Evolutionary conservation across 305 asterid species (phyloP).

Genomic region (Nicotiana rustica): DNA sequence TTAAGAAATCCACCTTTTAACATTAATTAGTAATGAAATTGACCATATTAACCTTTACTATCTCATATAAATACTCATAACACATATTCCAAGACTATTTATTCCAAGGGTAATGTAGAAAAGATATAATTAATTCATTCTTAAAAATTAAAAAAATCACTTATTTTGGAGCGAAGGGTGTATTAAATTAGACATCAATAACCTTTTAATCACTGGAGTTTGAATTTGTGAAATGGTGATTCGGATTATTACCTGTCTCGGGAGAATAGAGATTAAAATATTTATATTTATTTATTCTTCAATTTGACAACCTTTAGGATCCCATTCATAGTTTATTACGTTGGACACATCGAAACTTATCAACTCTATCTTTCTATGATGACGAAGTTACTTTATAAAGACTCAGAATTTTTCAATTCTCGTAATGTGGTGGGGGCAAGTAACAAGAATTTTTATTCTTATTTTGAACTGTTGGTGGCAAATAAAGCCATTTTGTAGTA

Average conservation of each 20-base stretch:
- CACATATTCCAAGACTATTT: no score
- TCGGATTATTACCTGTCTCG: not conserved
- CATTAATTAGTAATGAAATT: no score
- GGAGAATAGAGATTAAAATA: no score
- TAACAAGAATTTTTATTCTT: not conserved
- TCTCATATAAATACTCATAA: no score
- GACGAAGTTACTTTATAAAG: not conserved
- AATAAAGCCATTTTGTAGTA: not conserved
- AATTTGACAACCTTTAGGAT: not conserved
- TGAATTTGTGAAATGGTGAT: not conserved
- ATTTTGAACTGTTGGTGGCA: not conserved
- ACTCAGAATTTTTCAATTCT: not conserved
- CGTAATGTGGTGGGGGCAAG: not conserved
- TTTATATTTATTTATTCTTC: not conserved
- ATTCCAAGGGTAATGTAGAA: no score
- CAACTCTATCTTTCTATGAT: not conserved
- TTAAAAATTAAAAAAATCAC: no score
- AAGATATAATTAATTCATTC: no score
- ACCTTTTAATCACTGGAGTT: no score
- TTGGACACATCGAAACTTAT: not conserved
- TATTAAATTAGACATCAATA: not conserved
- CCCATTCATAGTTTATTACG: not conserved
- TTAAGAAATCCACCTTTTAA: no score
- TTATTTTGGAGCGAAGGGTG: no score
- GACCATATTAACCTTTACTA: no score